phyloP scores from a whole-genome alignment of 2,329 filamentous ascomycete genomes.

The Shiraia bambusicola region DNA sequence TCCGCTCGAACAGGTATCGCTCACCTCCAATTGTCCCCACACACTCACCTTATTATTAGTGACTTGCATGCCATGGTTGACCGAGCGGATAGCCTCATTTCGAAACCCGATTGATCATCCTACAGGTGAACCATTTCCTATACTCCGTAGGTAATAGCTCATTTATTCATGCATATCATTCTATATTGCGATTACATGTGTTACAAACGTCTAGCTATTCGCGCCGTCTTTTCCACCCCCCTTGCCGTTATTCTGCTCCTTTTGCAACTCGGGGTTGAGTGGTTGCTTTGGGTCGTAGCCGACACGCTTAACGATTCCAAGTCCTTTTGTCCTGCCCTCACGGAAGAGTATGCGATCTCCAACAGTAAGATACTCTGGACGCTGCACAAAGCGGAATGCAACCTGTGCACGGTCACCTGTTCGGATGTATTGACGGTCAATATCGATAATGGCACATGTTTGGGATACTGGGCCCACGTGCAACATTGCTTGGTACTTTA shows the following conservation, averaged over 20 bases:
- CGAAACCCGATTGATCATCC: too few relatives aligned
- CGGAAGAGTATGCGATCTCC: slow-evolving; percentile 91
- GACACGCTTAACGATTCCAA: slow-evolving; percentile 89
- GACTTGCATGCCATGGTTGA: too few relatives aligned
- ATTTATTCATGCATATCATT: too few relatives aligned
- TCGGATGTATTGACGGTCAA: slow-evolving; percentile 91
- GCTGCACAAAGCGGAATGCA: slow-evolving; percentile 90
- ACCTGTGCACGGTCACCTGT: slow-evolving; percentile 93
- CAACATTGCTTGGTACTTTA: slow-evolving; percentile 96
- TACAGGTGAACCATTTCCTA: too few relatives aligned
- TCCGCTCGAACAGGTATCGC: background rate
- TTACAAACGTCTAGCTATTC: slow-evolving; percentile 11
- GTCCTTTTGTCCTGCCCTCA: slow-evolving; percentile 90
- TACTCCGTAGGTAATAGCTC: too few relatives aligned
- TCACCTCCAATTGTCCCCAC: too few relatives aligned
- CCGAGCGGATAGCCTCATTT: too few relatives aligned
- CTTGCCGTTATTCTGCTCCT: slow-evolving; percentile 24
- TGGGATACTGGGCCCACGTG: slow-evolving; percentile 94
- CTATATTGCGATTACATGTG: background rate
- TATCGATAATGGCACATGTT: slow-evolving; percentile 95
- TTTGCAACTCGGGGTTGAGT: slow-evolving; percentile 37
- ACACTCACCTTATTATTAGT: too few relatives aligned
- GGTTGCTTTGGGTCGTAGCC: slow-evolving; percentile 73
- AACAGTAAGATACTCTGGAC: slow-evolving; percentile 86
- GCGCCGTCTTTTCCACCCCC: slow-evolving; percentile 13